Base-by-base conservation (phyloP, 2,329 filamentous ascomycete species). In the Colletotrichum sp. region DNA sequence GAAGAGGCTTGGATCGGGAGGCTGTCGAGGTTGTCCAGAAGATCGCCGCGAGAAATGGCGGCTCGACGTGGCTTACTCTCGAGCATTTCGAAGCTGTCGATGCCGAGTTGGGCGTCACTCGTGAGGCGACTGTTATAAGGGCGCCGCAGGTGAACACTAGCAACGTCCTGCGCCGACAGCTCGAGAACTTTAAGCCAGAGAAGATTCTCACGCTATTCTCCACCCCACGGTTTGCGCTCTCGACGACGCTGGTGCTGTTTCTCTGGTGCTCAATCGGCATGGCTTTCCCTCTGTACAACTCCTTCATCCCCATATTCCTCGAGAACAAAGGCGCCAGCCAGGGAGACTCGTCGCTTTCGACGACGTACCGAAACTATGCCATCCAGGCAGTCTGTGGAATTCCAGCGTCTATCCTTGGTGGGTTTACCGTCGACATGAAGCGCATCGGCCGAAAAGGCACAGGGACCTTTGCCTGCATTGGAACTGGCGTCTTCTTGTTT, bases 191-290 rank as follows among this genome's bases (percentile, higher is more conserved):
- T 67, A 87, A 87, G 3, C 80, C 88, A 1, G 82, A 84, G 0
- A 90, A 91, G 71, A 81, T 92, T n/a, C 86, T 85, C 26, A 86
- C 90, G 0, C 85, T 93, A 0, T 93, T 92, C 74, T 84, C 87
- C 0, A 90, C 87, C 0, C 86, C 83, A 39, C 65, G 48, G 9
- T 67, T 57, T 34, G 90, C 89, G 7, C 86, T 87, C 73, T 89
- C 89, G 7, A 92, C 90, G 0, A 82, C 83, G 5, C 80, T 91
- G 52, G 89, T 92, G 73, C 88, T 91, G 16, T 60, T 87, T 0
- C 83, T 92, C 16, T 92, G 91, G 91, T 88, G 87, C 1, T 87
- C 91, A 39, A 91, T 93, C 67, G 91, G 91, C 7, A 86, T 92
- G 15, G 90, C 87, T 0, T 92, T 88, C 67, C 82, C 91, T 0